phyloP scores from a whole-genome alignment of 257 asterid genomes.

The Solanum chmielewskii region DNA sequence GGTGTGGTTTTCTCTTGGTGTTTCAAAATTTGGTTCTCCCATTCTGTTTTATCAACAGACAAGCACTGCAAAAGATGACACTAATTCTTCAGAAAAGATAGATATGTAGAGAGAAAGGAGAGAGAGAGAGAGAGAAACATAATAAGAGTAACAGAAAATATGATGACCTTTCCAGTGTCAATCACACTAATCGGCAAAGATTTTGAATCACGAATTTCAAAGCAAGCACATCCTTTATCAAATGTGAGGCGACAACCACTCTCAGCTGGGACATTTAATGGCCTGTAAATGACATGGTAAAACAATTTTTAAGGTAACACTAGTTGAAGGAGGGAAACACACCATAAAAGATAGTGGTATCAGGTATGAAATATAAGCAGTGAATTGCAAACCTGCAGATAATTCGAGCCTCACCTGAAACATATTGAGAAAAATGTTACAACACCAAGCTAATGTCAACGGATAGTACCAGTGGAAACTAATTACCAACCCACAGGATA shows the following conservation, averaged over 20 bases:
- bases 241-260: constrained; percentile 34
- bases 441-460: background rate
- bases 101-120: background rate
- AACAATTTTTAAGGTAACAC: background rate
- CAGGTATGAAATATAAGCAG: background rate
- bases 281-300: constrained; percentile 24
- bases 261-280: constrained; percentile 32
- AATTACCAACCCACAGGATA: background rate
- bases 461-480: background rate
- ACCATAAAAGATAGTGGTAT: background rate
- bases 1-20: constrained; percentile 28
- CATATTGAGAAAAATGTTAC: background rate
- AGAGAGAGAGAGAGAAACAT: background rate
- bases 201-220: constrained; percentile 32
- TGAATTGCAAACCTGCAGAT: constrained; percentile 54
- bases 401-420: constrained; percentile 54
- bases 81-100: background rate
- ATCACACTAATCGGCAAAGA: constrained; percentile 51
- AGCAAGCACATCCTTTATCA: constrained; percentile 4
- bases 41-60: constrained; percentile 22
- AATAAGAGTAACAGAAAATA: background rate
- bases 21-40: constrained; percentile 30
- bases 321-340: background rate
- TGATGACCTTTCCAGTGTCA: constrained; percentile 45
- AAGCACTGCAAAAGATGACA: constrained; percentile 33